These are phyloP conservation scores for Musa acuminata DNA, from an alignment of 176 grass and related monocot species.

Conservation along the genomic window DNA sequence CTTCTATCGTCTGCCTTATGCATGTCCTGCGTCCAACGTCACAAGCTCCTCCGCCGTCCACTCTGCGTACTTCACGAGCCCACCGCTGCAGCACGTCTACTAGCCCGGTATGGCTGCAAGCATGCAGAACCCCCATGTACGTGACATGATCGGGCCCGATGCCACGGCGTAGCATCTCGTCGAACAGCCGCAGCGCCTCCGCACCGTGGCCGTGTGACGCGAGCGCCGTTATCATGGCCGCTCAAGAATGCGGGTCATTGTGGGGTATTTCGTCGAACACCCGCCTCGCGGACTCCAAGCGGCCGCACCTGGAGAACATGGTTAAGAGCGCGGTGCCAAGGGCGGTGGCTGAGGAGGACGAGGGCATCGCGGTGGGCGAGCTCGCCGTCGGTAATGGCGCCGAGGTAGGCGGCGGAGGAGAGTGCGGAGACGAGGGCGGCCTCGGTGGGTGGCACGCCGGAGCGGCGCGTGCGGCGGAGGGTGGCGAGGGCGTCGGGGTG, in stretches of 20 bases:
- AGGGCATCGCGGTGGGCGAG: slow-evolving; percentile 8
- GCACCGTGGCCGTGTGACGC: slow-evolving; percentile 10
- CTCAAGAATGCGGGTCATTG: slow-evolving; percentile 1
- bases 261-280: slow-evolving; percentile 16
- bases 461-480: neutral
- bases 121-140: slow-evolving; percentile 19
- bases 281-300: neutral
- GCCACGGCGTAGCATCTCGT: slow-evolving; percentile 10
- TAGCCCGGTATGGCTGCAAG: slow-evolving; percentile 22
- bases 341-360: neutral
- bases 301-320: slow-evolving; percentile 10
- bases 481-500: slow-evolving; percentile 1
- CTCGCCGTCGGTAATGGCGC: slow-evolving; percentile 8
- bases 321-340: slow-evolving; percentile 13
- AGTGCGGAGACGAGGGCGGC: slow-evolving; percentile 13
- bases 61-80: slow-evolving; percentile 8
- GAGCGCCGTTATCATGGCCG: slow-evolving; percentile 15
- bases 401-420: slow-evolving; percentile 14
- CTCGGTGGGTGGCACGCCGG: slow-evolving; percentile 3
- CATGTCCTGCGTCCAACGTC: neutral
- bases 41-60: slow-evolving; percentile 14
- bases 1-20: too few relatives aligned
- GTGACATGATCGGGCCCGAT: slow-evolving; percentile 12
- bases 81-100: slow-evolving; percentile 3
- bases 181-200: slow-evolving; percentile 19